Evolutionary conservation across 2,329 filamentous ascomycete species (phyloP), one percentile per base, ranked within the genome.

Genomic region (Fusarium sp.): DNA sequence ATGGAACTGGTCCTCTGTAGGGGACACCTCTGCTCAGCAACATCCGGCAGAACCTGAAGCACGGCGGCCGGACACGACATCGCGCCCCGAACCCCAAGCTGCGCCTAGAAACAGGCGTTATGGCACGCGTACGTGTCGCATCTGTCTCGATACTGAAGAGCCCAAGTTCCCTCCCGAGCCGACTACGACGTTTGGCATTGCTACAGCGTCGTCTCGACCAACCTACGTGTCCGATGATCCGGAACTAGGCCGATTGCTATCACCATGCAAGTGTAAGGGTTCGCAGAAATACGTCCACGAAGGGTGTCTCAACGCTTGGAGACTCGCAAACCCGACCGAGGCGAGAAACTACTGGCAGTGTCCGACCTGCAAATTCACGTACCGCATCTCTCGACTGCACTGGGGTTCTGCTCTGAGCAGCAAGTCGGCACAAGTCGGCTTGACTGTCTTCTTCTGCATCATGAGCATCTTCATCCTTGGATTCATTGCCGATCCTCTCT

Each of bases 271-370:
- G 83, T 99, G 96, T 88, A 97, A 94, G 84, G 96, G 96, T 61
- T 94, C 93, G 42, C 94, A 96, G 76, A 94, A 94, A 84, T 98
- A 97, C 83, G 95, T 98, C 27, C 96, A 99, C 81, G 94, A 98
- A 82, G 93, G 91, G 33, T 99, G 96, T 79, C 87, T 99, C 57
- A 90, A 93, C 78, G 87, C 90, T 12, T 98, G 95, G 94, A 90
- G 96, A 75, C 88, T 92, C 71, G 89, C 93, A 49, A 91, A 94
- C 79, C 92, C 93, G 0, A 79, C 82, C 31, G 83, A 82, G 78
- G 87, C 85, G 35, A 89, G 93, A 65, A 94, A 95, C 76, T 97
- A 92, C 80, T 98, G 92, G 90, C 89, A 93, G 78, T 98, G 96
- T 79, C 93, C 93, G 22, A 98, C 94, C 0, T 98, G 96, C 83